phyloP scores from a whole-genome alignment of 2,329 filamentous ascomycete genomes.

The Fusarium lyarnte region DNA sequence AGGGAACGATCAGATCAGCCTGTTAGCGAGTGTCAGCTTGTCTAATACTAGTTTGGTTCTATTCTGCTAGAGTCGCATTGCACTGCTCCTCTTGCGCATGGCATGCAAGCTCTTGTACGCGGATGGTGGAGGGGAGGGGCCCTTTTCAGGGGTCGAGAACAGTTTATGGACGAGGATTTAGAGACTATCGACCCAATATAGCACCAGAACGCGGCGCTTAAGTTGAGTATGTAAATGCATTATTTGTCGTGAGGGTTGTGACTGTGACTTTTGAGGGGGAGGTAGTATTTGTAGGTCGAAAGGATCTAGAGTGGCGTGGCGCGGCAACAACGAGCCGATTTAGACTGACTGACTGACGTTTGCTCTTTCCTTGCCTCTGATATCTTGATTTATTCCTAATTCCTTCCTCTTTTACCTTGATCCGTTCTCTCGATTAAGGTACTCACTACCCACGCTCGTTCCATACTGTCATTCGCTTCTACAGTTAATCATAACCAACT shows the following conservation, averaged over 20 bases:
- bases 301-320: conserved; percentile 12
- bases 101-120: conserved; percentile 4
- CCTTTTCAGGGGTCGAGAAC: neutral
- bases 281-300: neutral
- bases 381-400: neutral
- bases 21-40: neutral
- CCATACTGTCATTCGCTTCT: neutral
- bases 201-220: conserved; percentile 18
- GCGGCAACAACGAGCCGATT: conserved; percentile 7
- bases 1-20: neutral
- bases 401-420: neutral
- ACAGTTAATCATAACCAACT: neutral
- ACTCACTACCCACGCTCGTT: neutral
- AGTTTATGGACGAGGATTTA: conserved; percentile 10
- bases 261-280: neutral
- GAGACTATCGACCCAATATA: conserved; percentile 17
- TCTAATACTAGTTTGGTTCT: neutral
- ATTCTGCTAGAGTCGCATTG: conserved; percentile 7
- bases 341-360: neutral
- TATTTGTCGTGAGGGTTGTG: neutral
- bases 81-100: conserved; percentile 11
- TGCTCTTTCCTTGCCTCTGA: conserved; percentile 1
- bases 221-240: conserved; percentile 6
- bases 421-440: neutral
- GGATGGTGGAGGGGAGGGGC: conserved; percentile 18